Conservation (phyloP, 1,284 basidiomycete species). For the Ganoderma resinaceum region DNA sequence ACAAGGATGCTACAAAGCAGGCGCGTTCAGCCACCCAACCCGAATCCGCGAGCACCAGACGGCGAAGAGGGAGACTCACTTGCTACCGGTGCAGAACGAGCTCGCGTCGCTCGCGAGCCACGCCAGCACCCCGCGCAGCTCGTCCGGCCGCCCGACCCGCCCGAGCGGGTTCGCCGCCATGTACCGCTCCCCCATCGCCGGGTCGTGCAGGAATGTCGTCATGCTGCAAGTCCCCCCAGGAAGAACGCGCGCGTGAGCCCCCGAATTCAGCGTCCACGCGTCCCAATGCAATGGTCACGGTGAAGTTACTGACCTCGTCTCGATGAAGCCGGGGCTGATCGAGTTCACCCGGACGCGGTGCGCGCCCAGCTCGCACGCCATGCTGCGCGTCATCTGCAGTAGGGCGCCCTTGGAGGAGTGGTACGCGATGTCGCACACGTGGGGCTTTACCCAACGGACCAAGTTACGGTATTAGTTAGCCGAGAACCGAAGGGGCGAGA, state of each 20-base stretch:
- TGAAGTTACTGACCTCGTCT: slow-evolving; percentile 48
- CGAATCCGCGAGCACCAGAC: neutral
- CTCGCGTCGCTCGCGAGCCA: slow-evolving; percentile 82
- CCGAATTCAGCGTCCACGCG: neutral
- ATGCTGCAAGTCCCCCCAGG: neutral
- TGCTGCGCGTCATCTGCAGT: slow-evolving; percentile 81
- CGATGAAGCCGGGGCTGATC: slow-evolving; percentile 77
- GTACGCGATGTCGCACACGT: slow-evolving; percentile 57
- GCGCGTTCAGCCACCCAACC: neutral
- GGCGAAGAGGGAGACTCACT: neutral
- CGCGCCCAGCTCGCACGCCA: slow-evolving; percentile 82
- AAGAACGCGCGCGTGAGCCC: neutral
- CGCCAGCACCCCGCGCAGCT: slow-evolving; percentile 72
- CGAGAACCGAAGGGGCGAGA: neutral
- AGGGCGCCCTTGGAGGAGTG: slow-evolving; percentile 84
- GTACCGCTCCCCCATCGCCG: neutral
- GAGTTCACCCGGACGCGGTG: slow-evolving; percentile 77
- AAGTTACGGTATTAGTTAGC: no score
- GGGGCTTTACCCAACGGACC: neutral
- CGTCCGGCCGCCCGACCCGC: slow-evolving; percentile 75
- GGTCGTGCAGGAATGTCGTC: neutral
- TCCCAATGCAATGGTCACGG: no score
- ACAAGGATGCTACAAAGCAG: neutral
- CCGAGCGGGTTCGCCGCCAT: slow-evolving; percentile 64
- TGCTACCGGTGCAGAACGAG: slow-evolving; percentile 37